phyloP scores from a whole-genome alignment of 257 asterid genomes.

The Solanum gandarillasii region DNA sequence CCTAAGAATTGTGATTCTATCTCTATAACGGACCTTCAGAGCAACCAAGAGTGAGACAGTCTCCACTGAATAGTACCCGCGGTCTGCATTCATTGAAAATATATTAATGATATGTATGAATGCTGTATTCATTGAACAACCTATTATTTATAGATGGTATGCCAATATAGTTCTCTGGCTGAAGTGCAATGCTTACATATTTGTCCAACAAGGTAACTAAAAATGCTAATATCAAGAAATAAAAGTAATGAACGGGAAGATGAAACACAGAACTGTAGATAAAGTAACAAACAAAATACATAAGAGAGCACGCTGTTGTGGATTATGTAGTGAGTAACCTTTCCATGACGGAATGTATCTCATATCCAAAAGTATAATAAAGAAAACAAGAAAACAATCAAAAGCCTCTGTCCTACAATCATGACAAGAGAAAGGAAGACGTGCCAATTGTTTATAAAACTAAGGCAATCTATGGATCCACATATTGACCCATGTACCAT shows the following conservation, averaged over 20 bases:
- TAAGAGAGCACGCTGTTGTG: background rate
- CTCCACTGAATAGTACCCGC: conserved; percentile 98
- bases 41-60: conserved; percentile 93
- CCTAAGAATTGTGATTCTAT: conserved; percentile 89
- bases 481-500: background rate
- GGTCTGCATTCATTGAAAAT: conserved; percentile 56
- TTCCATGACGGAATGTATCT: background rate
- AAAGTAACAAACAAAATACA: background rate
- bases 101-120: background rate
- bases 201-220: background rate
- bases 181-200: background rate
- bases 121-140: background rate
- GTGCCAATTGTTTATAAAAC: background rate
- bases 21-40: conserved; percentile 91
- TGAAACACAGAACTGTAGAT: background rate
- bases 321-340: background rate
- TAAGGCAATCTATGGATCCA: background rate
- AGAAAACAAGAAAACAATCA: background rate
- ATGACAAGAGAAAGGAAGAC: background rate
- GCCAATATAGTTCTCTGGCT: background rate
- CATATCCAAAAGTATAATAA: background rate
- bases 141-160: background rate
- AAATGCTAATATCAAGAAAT: background rate
- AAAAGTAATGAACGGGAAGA: background rate
- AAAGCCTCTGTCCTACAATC: background rate